Evolutionary conservation across 345 rosid genomes (phyloP).

Genomic region (Bretschneidera sinensis): DNA sequence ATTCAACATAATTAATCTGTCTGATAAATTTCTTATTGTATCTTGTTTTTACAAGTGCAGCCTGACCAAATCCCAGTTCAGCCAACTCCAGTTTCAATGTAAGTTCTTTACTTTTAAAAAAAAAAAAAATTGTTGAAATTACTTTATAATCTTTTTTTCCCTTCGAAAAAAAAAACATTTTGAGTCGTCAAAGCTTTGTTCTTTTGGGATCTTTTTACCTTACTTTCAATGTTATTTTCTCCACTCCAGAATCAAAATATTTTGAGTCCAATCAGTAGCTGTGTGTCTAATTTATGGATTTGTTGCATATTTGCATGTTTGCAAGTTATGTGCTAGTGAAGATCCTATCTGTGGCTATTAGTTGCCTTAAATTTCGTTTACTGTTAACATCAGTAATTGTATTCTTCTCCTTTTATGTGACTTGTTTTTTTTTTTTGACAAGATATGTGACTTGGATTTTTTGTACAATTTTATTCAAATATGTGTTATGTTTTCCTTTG

Average conservation of each 20-base stretch:
- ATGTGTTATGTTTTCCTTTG: neutral
- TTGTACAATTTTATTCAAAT: too few relatives aligned
- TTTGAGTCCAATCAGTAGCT: neutral
- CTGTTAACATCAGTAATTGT: neutral
- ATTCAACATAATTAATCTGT: neutral
- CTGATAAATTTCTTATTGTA: constrained; percentile 14
- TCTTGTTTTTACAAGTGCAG: constrained; percentile 41
- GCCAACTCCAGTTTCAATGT: constrained; percentile 82
- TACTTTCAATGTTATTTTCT: neutral
- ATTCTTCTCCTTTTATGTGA: too few relatives aligned
- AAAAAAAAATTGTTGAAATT: too few relatives aligned
- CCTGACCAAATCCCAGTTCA: constrained; percentile 55
- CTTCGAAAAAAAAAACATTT: neutral
- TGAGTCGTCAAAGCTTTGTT: neutral
- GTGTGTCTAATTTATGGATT: neutral
- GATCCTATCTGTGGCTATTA: neutral
- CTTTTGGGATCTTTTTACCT: neutral
- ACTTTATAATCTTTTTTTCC: neutral
- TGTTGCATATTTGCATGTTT: neutral
- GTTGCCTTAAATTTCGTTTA: neutral
- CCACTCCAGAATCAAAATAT: neutral
- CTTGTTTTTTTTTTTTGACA: too few relatives aligned
- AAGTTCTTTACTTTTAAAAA: constrained; percentile 38
- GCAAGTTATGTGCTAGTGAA: neutral
- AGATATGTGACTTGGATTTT: too few relatives aligned